Evolutionary conservation across 148 eudicot genomes (phyloP).

Genomic region (Salicornia ramosissima): DNA sequence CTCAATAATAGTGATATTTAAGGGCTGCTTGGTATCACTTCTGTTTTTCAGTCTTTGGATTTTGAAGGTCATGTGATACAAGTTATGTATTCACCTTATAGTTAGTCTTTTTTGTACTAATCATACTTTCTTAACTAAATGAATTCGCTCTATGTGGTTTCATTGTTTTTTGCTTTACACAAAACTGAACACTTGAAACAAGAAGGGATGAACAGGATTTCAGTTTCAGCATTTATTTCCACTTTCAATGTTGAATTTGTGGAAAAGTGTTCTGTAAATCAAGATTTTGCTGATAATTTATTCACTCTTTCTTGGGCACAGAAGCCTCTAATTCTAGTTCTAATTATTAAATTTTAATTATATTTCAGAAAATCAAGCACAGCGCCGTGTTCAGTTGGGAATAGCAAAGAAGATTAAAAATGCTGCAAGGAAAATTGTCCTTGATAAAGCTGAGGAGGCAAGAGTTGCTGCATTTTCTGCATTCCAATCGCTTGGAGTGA

Average conservation of each 20-base stretch:
- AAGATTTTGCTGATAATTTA: background rate
- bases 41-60: too few relatives aligned
- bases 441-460: slow-evolving; percentile 99
- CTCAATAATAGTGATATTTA: background rate
- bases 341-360: background rate
- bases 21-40: too few relatives aligned
- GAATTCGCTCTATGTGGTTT: too few relatives aligned
- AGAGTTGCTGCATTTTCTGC: slow-evolving; percentile 91
- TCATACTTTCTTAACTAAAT: too few relatives aligned
- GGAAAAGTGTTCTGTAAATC: background rate
- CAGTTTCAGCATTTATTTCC: background rate
- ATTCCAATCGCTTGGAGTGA: slow-evolving; percentile 88
- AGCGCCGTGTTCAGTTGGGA: slow-evolving; percentile 73
- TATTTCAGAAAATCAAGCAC: slow-evolving; percentile 47
- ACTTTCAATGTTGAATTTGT: background rate
- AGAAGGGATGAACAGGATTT: too few relatives aligned
- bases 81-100: too few relatives aligned
- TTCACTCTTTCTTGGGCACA: background rate
- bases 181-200: too few relatives aligned
- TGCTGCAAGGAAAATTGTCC: slow-evolving; percentile 88
- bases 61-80: too few relatives aligned
- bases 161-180: too few relatives aligned
- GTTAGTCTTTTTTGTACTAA: too few relatives aligned
- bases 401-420: slow-evolving; percentile 91
- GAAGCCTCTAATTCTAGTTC: background rate